Evolutionary conservation across 768 basidiomycete genomes (phyloP), one percentile per base, ranked within the genome.

Genomic region (Macrolepiota albuminosa): DNA sequence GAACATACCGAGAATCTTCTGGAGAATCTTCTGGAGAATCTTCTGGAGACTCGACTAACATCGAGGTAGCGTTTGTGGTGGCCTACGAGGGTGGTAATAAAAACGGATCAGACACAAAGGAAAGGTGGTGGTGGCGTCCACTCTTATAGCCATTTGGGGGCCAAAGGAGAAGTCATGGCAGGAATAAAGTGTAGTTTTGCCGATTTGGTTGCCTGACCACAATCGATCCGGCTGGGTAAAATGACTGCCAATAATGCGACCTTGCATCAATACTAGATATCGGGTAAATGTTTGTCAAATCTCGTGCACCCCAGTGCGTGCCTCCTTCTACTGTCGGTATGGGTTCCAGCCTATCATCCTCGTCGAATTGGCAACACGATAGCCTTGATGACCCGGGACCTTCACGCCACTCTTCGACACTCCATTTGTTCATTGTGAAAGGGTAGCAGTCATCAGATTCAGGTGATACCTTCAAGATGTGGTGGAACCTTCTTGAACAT

Each of bases 11-110:
- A 21, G 21, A 21, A 21, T 21, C 21, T 21, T 21, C 21, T 21
- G 21, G 21, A 21, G 21, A 21, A 21, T 21, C 21, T 21, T 21
- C 81, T 74, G 75, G 81, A 83, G 67, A 64, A 58, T 68, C 73
- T 62, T 71, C 74, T 61, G 67, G 64, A 56, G 67, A 71, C 64
- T 73, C 73, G 64, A 73, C 69, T 64, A 76, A 74, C 78, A 78
- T 79, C 69, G 70, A 69, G 69, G 68, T 68, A 60, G 60, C 63
- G 62, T 68, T 67, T 61, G 36, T 16, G 37, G 9, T 39, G 61
- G 58, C 62, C 58, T 68, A 49, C 57, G 53, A 59, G 54, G 61
- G 64, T 67, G 66, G 66, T 63, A 70, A 65, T 21, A 21, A 21
- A 21, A 21, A 21, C 21, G 21, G 21, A 21, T 21, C 21, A 21